These are phyloP conservation scores for Gnaphalium uliginosum DNA, from an alignment of 129 eudicot genomes.

Conservation along the genomic window DNA sequence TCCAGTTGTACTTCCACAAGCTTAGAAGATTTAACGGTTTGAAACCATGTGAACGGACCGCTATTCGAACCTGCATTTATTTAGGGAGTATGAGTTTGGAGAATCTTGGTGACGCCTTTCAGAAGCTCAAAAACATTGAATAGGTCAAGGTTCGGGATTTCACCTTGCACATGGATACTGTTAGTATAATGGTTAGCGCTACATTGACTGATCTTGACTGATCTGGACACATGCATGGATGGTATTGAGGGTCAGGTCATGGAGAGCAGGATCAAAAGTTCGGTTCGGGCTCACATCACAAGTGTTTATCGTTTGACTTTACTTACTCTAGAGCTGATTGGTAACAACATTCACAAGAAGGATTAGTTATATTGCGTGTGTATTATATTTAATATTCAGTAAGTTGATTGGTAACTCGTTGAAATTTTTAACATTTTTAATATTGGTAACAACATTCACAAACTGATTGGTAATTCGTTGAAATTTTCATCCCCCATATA, in stretches of 20 bases:
- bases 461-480: too few relatives aligned
- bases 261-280: slow-evolving; percentile 59
- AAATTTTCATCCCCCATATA: too few relatives aligned
- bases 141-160: slow-evolving; percentile 46
- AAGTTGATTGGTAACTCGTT: too few relatives aligned
- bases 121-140: slow-evolving; percentile 50
- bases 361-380: slow-evolving; percentile 1
- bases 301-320: slow-evolving; percentile 65
- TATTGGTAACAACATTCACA: too few relatives aligned
- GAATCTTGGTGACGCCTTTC: slow-evolving; percentile 48
- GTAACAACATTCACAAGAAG: slow-evolving; percentile 59
- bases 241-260: slow-evolving; percentile 66
- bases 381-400: too few relatives aligned
- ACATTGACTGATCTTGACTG: slow-evolving; percentile 80
- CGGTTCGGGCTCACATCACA: slow-evolving; percentile 55
- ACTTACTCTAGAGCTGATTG: slow-evolving; percentile 63
- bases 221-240: slow-evolving; percentile 74
- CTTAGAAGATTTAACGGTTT: slow-evolving; percentile 50
- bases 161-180: slow-evolving; percentile 67
- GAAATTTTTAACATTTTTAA: too few relatives aligned
- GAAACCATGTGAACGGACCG: slow-evolving; percentile 52
- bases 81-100: slow-evolving; percentile 60
- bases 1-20: slow-evolving; percentile 44
- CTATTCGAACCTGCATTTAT: slow-evolving; percentile 68
- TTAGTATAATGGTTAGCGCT: slow-evolving; percentile 88